phyloP scores from a whole-genome alignment of 2,329 filamentous ascomycete species.

The Monosporascus sp. region DNA sequence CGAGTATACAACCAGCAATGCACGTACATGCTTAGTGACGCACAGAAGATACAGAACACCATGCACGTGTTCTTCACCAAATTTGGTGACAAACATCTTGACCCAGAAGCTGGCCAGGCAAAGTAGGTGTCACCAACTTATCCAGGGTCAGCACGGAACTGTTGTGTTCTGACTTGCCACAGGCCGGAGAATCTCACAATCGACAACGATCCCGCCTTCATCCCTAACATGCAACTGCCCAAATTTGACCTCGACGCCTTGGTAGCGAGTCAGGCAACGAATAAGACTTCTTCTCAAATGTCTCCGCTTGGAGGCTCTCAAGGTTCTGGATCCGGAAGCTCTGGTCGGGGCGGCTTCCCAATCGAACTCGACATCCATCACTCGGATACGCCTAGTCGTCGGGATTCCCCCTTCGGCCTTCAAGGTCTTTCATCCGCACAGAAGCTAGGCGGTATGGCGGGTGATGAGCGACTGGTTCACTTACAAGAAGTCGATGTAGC shows the following conservation, averaged over 20 bases:
- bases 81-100: slow-evolving; percentile 55
- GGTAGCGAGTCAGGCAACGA: slow-evolving; percentile 28
- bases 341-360: slow-evolving; percentile 10
- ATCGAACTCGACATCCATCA: slow-evolving; percentile 19
- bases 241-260: slow-evolving; percentile 47
- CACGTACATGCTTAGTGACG: slow-evolving; percentile 76
- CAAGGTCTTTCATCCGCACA: slow-evolving; percentile 23
- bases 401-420: slow-evolving; percentile 18
- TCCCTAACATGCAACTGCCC: slow-evolving; percentile 60
- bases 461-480: slow-evolving; percentile 20
- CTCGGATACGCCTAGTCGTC: slow-evolving; percentile 17
- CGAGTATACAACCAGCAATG: slow-evolving; percentile 86
- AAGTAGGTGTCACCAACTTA: slow-evolving; percentile 49
- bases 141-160: slow-evolving; percentile 5
- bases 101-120: slow-evolving; percentile 65
- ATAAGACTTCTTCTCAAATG: slow-evolving; percentile 27
- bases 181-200: slow-evolving; percentile 75
- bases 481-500: slow-evolving; percentile 35
- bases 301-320: slow-evolving; percentile 15
- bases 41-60: slow-evolving; percentile 66
- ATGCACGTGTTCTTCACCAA: slow-evolving; percentile 65
- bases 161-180: neutral
- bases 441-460: slow-evolving; percentile 11
- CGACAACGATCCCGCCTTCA: slow-evolving; percentile 76
- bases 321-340: slow-evolving; percentile 13